Conservation (phyloP, 2,329 filamentous ascomycete species). For the Chrysoporthe austroafricana region DNA sequence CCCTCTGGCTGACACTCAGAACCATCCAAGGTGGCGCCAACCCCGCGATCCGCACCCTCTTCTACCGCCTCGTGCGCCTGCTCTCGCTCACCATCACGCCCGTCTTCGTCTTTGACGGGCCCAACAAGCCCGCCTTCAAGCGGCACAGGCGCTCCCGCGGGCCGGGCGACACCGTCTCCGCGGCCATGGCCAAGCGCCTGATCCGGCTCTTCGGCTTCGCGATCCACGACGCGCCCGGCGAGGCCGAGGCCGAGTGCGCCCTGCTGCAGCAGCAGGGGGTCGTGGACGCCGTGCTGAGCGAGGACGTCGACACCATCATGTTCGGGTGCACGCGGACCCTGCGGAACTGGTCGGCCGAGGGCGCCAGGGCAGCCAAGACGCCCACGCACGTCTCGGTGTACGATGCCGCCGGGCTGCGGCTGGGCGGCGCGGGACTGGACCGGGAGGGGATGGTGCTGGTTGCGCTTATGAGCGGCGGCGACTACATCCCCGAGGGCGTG, state of each 20-base stretch:
- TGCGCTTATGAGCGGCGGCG: slow-evolving; percentile 92
- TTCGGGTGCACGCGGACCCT: slow-evolving; percentile 84
- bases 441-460: slow-evolving; percentile 91
- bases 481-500: slow-evolving; percentile 89
- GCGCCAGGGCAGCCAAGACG: slow-evolving; percentile 60
- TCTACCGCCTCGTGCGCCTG: slow-evolving; percentile 77
- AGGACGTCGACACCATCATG: slow-evolving; percentile 98
- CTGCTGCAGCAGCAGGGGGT: slow-evolving; percentile 79
- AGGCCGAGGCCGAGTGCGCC: slow-evolving; percentile 95
- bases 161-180: slow-evolving; percentile 67
- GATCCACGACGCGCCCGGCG: slow-evolving; percentile 85
- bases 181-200: slow-evolving; percentile 79
- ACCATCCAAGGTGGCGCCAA: slow-evolving; percentile 71
- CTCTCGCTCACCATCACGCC: slow-evolving; percentile 54
- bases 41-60: slow-evolving; percentile 87
- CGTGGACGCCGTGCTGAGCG: slow-evolving; percentile 91
- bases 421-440: slow-evolving; percentile 64
- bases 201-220: slow-evolving; percentile 85
- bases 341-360: slow-evolving; percentile 81
- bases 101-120: slow-evolving; percentile 59
- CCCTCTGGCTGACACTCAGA: slow-evolving; percentile 2
- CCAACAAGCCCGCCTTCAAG: slow-evolving; percentile 71
- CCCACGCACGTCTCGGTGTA: slow-evolving; percentile 90
- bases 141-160: slow-evolving; percentile 75
- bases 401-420: slow-evolving; percentile 59